These are phyloP conservation scores for Vaccinium vitisidaea DNA, from an alignment of 148 eudicot species.

Conservation along the genomic window DNA sequence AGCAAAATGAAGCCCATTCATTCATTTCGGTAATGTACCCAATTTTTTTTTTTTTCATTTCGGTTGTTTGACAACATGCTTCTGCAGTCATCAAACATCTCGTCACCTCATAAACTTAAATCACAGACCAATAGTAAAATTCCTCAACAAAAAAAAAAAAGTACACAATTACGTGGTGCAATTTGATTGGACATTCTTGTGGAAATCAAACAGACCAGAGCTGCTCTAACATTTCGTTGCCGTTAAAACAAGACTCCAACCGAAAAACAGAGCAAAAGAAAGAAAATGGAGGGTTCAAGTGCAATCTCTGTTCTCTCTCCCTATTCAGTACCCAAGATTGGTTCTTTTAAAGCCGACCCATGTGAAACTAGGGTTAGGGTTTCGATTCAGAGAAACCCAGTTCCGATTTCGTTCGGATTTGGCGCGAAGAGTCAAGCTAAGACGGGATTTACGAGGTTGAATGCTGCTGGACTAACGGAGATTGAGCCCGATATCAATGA, in stretches of 20 bases:
- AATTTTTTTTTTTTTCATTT: no score
- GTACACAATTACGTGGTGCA: neutral
- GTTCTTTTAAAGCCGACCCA: slow-evolving; percentile 13
- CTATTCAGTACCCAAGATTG: slow-evolving; percentile 30
- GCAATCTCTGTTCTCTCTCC: slow-evolving; percentile 38
- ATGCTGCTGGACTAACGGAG: slow-evolving; percentile 64
- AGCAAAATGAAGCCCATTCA: neutral
- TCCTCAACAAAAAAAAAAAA: no score
- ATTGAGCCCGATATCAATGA: slow-evolving; percentile 85
- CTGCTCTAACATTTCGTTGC: neutral
- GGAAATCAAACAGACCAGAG: no score
- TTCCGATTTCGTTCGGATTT: slow-evolving; percentile 10
- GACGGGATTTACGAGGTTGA: slow-evolving; percentile 33
- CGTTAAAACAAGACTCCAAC: neutral
- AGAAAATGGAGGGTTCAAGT: slow-evolving; percentile 35
- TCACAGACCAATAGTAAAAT: slow-evolving; percentile 7
- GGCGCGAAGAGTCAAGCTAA: neutral
- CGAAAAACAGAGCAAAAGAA: slow-evolving; percentile 12
- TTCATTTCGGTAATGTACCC: neutral
- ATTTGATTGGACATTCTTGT: neutral
- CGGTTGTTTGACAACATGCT: no score
- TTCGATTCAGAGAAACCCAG: slow-evolving; percentile 6
- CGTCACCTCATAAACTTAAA: neutral
- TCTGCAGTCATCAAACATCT: neutral
- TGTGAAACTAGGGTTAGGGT: slow-evolving; percentile 15